These are phyloP conservation scores for Alternaria solani DNA, from an alignment of 2,329 filamentous ascomycete genomes.

Conservation along the genomic window DNA sequence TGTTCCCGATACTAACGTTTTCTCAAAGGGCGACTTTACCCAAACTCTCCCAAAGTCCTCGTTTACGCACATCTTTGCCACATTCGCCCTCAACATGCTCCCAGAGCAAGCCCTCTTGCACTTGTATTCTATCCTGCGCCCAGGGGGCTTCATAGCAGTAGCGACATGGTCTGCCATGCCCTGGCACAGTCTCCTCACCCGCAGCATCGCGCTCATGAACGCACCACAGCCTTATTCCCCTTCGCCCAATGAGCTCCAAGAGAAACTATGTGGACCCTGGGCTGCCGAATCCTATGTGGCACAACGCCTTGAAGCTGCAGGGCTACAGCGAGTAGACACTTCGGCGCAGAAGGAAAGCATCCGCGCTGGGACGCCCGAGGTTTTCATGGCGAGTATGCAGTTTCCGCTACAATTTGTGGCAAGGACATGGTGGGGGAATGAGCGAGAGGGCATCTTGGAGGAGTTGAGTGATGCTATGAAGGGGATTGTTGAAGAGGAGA, in stretches of 20 bases:
- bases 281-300: slow-evolving; percentile 13
- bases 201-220: slow-evolving; percentile 15
- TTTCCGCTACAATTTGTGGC: slow-evolving; percentile 28
- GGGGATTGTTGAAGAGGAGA: slow-evolving; percentile 1
- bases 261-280: slow-evolving; percentile 23
- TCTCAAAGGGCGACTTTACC: slow-evolving; percentile 10
- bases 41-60: slow-evolving; percentile 14
- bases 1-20: background rate
- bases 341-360: slow-evolving; percentile 13
- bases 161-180: slow-evolving; percentile 29
- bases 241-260: slow-evolving; percentile 12
- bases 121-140: slow-evolving; percentile 14
- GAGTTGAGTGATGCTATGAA: slow-evolving; percentile 17
- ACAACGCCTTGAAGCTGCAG: slow-evolving; percentile 22
- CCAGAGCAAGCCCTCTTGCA: slow-evolving; percentile 16
- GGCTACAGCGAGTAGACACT: slow-evolving; percentile 25
- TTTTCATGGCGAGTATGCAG: slow-evolving; percentile 26
- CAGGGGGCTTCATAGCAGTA: slow-evolving; percentile 32
- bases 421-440: slow-evolving; percentile 25
- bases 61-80: slow-evolving; percentile 36
- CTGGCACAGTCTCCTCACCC: slow-evolving; percentile 22
- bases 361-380: slow-evolving; percentile 22
- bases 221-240: slow-evolving; percentile 13
- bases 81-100: slow-evolving; percentile 32
- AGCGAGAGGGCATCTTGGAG: slow-evolving; percentile 20